Conservation (phyloP, 108 stramenopile species). For the Pseudonitzschia multistriata region DNA sequence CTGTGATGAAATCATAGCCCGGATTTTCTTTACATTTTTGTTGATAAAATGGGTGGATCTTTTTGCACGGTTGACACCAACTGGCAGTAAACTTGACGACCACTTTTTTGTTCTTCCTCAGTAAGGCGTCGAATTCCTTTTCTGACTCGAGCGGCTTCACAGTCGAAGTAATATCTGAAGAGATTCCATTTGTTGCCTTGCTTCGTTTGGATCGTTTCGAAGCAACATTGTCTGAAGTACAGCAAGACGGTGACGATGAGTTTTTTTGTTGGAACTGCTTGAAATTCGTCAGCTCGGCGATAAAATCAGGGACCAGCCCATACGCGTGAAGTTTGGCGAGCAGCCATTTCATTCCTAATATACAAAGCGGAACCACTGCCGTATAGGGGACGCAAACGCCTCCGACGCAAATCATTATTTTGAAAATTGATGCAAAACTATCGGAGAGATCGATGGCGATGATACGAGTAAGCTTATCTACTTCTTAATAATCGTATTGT, state of each 20-base stretch:
- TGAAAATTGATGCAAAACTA: not conserved
- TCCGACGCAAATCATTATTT: constrained; percentile 66
- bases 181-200: not conserved
- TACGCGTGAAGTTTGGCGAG: constrained; percentile 33
- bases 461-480: not conserved
- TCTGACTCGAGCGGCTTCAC: constrained; percentile 34
- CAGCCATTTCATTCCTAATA: constrained; percentile 51
- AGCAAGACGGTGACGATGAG: not conserved
- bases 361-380: constrained; percentile 66
- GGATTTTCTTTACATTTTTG: constrained; percentile 39
- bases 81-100: constrained; percentile 82
- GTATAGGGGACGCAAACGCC: constrained; percentile 85
- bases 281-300: constrained; percentile 12
- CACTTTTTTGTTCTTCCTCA: constrained; percentile 26
- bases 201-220: not conserved
- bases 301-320: constrained; percentile 12
- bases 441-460: not conserved
- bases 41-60: constrained; percentile 64
- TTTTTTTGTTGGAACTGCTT: not conserved
- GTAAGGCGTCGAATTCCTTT: constrained; percentile 26
- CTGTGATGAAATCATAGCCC: constrained; percentile 27
- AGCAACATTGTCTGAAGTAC: not conserved
- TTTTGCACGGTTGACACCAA: constrained; percentile 88
- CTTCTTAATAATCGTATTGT: too few relatives aligned
- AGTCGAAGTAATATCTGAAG: not conserved